These are phyloP conservation scores for Fibroporia radiculosa DNA, from an alignment of 768 basidiomycete genomes.

Conservation along the genomic window DNA sequence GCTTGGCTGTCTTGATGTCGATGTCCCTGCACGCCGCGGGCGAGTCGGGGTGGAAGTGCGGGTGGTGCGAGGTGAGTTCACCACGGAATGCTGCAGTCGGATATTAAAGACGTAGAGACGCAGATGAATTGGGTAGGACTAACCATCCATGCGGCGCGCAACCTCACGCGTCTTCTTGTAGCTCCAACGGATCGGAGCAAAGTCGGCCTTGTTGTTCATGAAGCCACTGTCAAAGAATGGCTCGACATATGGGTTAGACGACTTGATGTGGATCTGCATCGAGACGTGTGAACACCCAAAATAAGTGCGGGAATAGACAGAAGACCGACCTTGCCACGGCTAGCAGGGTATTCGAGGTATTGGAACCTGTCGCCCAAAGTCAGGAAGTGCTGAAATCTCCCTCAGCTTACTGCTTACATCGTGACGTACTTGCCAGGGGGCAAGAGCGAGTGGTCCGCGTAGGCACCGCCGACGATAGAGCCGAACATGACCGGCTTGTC, in stretches of 20 bases:
- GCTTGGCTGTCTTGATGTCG: conserved; percentile 60
- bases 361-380: conserved; percentile 39
- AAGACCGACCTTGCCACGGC: conserved; percentile 53
- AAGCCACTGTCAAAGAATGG: conserved; percentile 69
- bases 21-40: conserved; percentile 53
- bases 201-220: conserved; percentile 75
- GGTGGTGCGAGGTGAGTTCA: conserved; percentile 65
- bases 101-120: not conserved
- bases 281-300: too few species aligned
- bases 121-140: conserved; percentile 4
- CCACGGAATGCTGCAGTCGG: conserved; percentile 50
- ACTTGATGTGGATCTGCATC: conserved; percentile 51
- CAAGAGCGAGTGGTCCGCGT: conserved; percentile 62
- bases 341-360: conserved; percentile 68
- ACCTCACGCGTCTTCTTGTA: conserved; percentile 73
- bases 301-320: not conserved
- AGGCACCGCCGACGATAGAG: conserved; percentile 61
- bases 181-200: conserved; percentile 68
- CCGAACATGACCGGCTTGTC: conserved; percentile 77
- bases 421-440: conserved; percentile 68
- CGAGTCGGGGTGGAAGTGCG: conserved; percentile 65
- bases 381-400: not conserved
- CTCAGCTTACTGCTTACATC: conserved; percentile 31
- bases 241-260: conserved; percentile 51
- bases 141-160: conserved; percentile 65